Conservation (phyloP, 805 yeast genomes). For the Metschnikowia anglica region DNA sequence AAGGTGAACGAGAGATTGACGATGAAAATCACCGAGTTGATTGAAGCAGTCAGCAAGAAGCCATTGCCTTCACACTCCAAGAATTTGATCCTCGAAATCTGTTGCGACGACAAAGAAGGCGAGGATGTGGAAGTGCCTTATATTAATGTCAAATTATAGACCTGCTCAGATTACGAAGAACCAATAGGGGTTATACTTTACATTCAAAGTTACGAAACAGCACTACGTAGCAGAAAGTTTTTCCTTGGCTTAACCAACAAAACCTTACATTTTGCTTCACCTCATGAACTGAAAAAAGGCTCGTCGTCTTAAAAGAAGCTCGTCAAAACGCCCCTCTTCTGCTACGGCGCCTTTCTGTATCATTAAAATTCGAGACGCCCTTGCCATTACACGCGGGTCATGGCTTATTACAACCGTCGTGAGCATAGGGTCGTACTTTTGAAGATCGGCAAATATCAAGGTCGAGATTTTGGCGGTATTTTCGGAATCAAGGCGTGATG, state of each 20-base stretch:
- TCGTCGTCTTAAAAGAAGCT: constrained; percentile 26
- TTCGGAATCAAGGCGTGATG: constrained; percentile 77
- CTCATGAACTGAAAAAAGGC: constrained; percentile 22
- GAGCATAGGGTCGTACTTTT: constrained; percentile 22
- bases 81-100: constrained; percentile 82
- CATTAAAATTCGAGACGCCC: constrained; percentile 51
- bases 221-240: too few species aligned
- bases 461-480: constrained; percentile 52
- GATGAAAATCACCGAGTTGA: constrained; percentile 68
- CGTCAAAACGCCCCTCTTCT: constrained; percentile 44
- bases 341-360: constrained; percentile 48
- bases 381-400: constrained; percentile 60
- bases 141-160: constrained; percentile 53
- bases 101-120: constrained; percentile 87
- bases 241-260: too few species aligned
- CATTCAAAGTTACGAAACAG: too few species aligned
- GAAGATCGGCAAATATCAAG: constrained; percentile 39
- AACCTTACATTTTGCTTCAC: too few species aligned
- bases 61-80: constrained; percentile 71
- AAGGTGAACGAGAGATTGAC: constrained; percentile 76
- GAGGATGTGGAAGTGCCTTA: constrained; percentile 97
- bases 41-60: constrained; percentile 82
- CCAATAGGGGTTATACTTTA: too few species aligned
- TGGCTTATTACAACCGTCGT: constrained; percentile 72
- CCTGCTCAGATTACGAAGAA: too few species aligned